These are phyloP conservation scores for Cadophora malorum DNA, from an alignment of 2,329 filamentous ascomycete species.

Conservation along the genomic window DNA sequence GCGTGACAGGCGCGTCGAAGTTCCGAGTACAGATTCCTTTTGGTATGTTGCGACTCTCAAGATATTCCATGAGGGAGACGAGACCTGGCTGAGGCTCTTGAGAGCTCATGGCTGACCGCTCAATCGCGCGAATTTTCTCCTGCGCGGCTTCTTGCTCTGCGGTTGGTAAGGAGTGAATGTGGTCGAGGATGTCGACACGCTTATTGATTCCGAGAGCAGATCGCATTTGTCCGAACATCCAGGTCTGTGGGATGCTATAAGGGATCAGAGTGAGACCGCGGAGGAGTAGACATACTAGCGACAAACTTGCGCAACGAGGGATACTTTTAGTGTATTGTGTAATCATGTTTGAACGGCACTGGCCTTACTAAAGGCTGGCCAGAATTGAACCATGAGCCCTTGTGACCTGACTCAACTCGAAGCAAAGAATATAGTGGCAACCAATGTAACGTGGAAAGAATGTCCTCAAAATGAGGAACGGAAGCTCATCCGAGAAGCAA, in stretches of 20 bases:
- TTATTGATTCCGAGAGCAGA: conserved; percentile 74
- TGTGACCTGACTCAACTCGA: too few relatives aligned
- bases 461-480: too few relatives aligned
- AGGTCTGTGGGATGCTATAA: conserved; percentile 81
- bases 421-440: too few relatives aligned
- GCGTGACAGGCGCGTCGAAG: conserved; percentile 80
- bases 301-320: background rate
- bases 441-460: too few relatives aligned
- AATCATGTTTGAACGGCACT: background rate
- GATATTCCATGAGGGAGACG: conserved; percentile 77
- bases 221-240: conserved; percentile 95
- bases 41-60: conserved; percentile 68
- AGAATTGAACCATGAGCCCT: too few relatives aligned
- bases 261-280: background rate
- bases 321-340: background rate
- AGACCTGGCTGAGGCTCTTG: conserved; percentile 87
- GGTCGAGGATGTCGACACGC: conserved; percentile 82
- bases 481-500: too few relatives aligned
- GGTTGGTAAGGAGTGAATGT: conserved; percentile 78
- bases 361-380: background rate
- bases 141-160: conserved; percentile 68
- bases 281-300: background rate
- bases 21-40: conserved; percentile 95
- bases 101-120: conserved; percentile 77
- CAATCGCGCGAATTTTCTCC: conserved; percentile 77